A percentile compares a stretch with the other conserved stretches of the same genome.
Evolutionary conservation across 2,329 filamentous ascomycete species (phyloP).

Genomic region (Penicillium concentricum): DNA sequence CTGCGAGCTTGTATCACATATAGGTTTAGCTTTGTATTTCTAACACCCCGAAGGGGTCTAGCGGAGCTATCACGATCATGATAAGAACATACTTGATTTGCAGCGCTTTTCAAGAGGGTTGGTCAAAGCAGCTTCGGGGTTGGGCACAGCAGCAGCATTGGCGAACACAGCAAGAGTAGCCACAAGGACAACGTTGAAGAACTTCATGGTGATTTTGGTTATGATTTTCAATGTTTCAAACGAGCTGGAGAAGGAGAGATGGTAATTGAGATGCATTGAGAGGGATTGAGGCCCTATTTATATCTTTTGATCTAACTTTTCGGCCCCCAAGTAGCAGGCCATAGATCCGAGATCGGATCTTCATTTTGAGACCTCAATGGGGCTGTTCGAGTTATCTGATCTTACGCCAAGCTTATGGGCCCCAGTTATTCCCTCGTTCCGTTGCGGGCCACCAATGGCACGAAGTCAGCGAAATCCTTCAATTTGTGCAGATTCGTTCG

Average conservation of each 20-base stretch:
- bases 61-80: background rate
- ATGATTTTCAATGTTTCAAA: background rate
- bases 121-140: background rate
- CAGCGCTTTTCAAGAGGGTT: background rate
- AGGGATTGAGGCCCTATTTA: background rate
- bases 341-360: background rate
- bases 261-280: background rate
- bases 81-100: background rate
- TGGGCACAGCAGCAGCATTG: background rate
- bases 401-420: background rate
- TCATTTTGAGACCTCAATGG: background rate
- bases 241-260: background rate
- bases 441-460: background rate
- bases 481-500: background rate
- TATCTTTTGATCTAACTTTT: background rate
- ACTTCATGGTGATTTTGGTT: background rate
- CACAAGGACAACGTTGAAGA: background rate
- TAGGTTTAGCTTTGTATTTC: background rate
- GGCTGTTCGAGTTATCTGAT: background rate
- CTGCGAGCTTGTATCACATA: background rate
- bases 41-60: background rate
- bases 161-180: background rate
- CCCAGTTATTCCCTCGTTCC: background rate
- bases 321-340: background rate
- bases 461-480: background rate